Conservation (phyloP, 2,329 filamentous ascomycete species). For the Nemania sp. region DNA sequence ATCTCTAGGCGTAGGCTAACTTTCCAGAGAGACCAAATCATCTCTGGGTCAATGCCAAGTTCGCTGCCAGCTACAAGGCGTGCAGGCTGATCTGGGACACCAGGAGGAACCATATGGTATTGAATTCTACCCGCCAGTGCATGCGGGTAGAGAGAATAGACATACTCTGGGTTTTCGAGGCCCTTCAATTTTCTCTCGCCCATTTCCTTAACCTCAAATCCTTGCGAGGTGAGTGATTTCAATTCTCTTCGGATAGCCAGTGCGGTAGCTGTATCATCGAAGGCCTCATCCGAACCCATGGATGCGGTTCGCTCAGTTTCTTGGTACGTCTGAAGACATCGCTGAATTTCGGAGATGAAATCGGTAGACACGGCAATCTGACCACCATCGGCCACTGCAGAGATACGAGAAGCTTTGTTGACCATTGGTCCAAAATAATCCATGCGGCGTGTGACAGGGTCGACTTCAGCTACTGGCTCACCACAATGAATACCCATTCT, state of each 20-base stretch:
- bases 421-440: slow-evolving; percentile 99
- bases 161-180: slow-evolving; percentile 92
- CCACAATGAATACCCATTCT: slow-evolving; percentile 98
- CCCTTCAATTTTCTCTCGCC: slow-evolving; percentile 95
- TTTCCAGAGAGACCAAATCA: slow-evolving; percentile 88
- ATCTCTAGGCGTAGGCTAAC: slow-evolving; percentile 89
- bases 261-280: slow-evolving; percentile 75
- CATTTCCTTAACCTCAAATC: slow-evolving; percentile 95
- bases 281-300: slow-evolving; percentile 70
- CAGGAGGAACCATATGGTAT: slow-evolving; percentile 59
- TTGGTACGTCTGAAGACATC: slow-evolving; percentile 85
- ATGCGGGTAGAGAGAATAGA: slow-evolving; percentile 95
- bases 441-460: slow-evolving; percentile 97
- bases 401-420: slow-evolving; percentile 93
- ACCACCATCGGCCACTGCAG: slow-evolving; percentile 90
- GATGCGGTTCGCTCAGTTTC: slow-evolving; percentile 76
- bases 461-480: slow-evolving; percentile 88
- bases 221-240: slow-evolving; percentile 82
- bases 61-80: slow-evolving; percentile 67
- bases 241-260: slow-evolving; percentile 84
- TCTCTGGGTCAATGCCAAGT: slow-evolving; percentile 76
- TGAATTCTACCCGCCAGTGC: slow-evolving; percentile 79
- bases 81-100: slow-evolving; percentile 59
- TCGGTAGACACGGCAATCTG: slow-evolving; percentile 97
- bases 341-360: slow-evolving; percentile 94